Percentiles rank a stretch among this genome's conserved stretches.
These are phyloP conservation scores for Turnera subulata DNA, from an alignment of 345 rosid genomes.

Conservation along the genomic window DNA sequence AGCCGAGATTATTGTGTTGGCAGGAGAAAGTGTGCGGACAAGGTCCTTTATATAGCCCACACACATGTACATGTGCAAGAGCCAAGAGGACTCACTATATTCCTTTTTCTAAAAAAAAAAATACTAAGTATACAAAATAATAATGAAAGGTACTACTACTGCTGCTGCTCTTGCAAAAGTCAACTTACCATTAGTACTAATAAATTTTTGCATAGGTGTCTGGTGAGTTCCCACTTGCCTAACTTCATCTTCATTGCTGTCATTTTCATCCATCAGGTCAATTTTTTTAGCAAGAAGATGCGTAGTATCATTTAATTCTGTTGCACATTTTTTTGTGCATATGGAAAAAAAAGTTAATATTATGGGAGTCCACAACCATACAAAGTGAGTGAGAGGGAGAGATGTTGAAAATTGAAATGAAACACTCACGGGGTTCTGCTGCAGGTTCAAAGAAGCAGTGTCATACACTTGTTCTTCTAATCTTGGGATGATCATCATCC, in stretches of 20 bases:
- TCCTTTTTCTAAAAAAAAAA: background rate
- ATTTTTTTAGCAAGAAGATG: background rate
- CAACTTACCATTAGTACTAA: constrained; percentile 37
- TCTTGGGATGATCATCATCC: too few relatives aligned
- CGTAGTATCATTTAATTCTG: background rate
- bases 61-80: background rate
- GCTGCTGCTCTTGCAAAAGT: constrained; percentile 28
- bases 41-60: constrained; percentile 15
- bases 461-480: too few relatives aligned
- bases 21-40: background rate
- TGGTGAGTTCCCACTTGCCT: constrained; percentile 38
- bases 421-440: too few relatives aligned
- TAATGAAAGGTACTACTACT: background rate
- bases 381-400: too few relatives aligned
- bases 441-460: too few relatives aligned
- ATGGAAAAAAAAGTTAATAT: too few relatives aligned
- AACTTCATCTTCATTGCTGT: constrained; percentile 18
- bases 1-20: background rate
- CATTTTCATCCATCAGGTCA: constrained; percentile 18
- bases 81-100: too few relatives aligned
- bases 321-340: background rate
- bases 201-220: too few relatives aligned
- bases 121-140: constrained; percentile 9
- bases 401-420: too few relatives aligned
- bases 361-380: too few relatives aligned